Evolutionary conservation across 805 yeast species (phyloP), one percentile per base, ranked within the genome.

Genomic region (Kluyveromyces nonfermentans): DNA sequence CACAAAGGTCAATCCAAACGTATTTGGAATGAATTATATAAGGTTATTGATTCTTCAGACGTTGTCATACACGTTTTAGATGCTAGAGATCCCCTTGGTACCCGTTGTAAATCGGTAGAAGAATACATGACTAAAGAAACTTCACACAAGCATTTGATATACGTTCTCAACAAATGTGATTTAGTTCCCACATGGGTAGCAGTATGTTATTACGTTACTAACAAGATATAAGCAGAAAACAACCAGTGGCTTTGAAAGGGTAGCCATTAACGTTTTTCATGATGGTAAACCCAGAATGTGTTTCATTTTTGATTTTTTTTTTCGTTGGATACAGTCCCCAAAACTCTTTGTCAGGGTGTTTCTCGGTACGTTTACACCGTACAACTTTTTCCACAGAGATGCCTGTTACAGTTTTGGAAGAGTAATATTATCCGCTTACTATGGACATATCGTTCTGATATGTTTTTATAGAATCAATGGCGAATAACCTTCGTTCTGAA

Each of bases 371-470:
- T 60, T 53, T 43, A 19, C 32, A 28, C 12, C 35, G 42, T 35
- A 31, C 49, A 53, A 52, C 41, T 40, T 49, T 44, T 56, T 63
- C 64, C 70, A 74, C 77, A 75, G 72, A 70, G 71, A 68, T 71
- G 83, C 83, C 97, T 89, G 97, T 90, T 89, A 90, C 90, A 78
- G 81, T 94, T 79, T 85, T 89, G 97, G 97, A 74, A 89, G 80
- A 89, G 63, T 55, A 76, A 85, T 70, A 65, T 67, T 69, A 62
- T 69, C 74, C 82, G 80, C 77, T 68, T 62, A 68, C 71, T 59
- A 59, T 48, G 50, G 49, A 44, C 54, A 38, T 32, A 42, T 60
- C 69, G 70, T 66, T 62, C 51, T 65, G 69, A 53, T 50, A 43
- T 47, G 48, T 50, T 44, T 49, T 33, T 25, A 42, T 54, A 49